Evolutionary conservation across 2,329 filamentous ascomycete genomes (phyloP).

Genomic region (Sphaceloma murrayae): DNA sequence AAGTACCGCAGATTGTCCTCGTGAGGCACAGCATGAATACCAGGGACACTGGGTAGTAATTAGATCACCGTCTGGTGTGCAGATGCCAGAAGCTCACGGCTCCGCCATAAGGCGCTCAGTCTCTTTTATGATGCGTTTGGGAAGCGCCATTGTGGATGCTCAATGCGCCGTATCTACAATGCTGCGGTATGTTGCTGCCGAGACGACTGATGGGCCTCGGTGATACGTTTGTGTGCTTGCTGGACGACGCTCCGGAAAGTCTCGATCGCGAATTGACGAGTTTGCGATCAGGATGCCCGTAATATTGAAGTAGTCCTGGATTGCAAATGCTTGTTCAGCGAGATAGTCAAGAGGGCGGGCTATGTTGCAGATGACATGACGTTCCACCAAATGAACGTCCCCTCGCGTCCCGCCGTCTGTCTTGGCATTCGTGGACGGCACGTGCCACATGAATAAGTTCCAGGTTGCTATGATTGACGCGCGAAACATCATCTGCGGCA

Average conservation of each 20-base stretch:
- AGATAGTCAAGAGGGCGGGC: background rate
- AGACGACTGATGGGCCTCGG: no score
- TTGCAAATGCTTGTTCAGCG: background rate
- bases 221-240: no score
- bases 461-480: background rate
- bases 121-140: conserved; percentile 97
- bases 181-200: background rate
- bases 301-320: background rate
- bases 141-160: conserved; percentile 53
- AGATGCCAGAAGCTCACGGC: conserved; percentile 53
- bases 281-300: background rate
- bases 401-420: background rate
- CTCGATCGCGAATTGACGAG: no score
- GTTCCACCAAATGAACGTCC: background rate
- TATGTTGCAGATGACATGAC: background rate
- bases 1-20: conserved; percentile 98
- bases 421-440: background rate
- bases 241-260: no score
- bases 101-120: conserved; percentile 94
- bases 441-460: background rate
- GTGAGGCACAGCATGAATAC: conserved; percentile 90
- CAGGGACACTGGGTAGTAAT: no score
- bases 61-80: conserved; percentile 32
- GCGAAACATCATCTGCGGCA: no score
- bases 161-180: background rate